Percentiles rank a stretch among this genome's conserved stretches.
Conservation (phyloP, 2,329 filamentous ascomycete genomes). For the Tolypocladium tropicale region DNA sequence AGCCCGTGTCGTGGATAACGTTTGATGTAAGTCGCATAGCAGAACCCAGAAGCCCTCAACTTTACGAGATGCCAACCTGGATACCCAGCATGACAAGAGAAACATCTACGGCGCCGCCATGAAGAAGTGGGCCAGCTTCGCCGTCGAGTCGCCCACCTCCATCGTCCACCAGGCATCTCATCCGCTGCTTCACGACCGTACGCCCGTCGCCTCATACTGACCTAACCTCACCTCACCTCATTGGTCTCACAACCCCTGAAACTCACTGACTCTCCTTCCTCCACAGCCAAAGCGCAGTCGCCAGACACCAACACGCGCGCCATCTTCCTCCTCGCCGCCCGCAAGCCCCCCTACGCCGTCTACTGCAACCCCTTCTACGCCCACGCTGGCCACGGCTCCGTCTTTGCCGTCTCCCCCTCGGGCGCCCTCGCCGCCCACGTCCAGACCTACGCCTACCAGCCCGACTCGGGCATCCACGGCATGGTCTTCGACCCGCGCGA, state of each 20-base stretch:
- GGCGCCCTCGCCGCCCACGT: constrained; percentile 54
- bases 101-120: constrained; percentile 83
- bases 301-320: constrained; percentile 72
- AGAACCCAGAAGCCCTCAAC: not conserved
- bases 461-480: constrained; percentile 64
- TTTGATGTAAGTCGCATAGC: constrained; percentile 56
- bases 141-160: constrained; percentile 63
- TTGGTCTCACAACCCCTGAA: too few relatives aligned
- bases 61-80: not conserved
- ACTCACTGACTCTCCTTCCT: not conserved
- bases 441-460: constrained; percentile 64
- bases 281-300: constrained; percentile 55
- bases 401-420: constrained; percentile 50
- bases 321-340: constrained; percentile 77
- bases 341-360: constrained; percentile 67
- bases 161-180: constrained; percentile 68
- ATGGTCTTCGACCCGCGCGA: constrained; percentile 72
- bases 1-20: constrained; percentile 91
- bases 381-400: constrained; percentile 70
- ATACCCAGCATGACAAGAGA: constrained; percentile 62
- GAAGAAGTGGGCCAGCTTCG: constrained; percentile 86
- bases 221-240: not conserved
- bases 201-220: constrained; percentile 39
- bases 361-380: constrained; percentile 91
- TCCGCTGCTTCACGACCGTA: constrained; percentile 67